These are phyloP conservation scores for Coprinellus micaceus DNA, from an alignment of 768 basidiomycete genomes.

Conservation along the genomic window DNA sequence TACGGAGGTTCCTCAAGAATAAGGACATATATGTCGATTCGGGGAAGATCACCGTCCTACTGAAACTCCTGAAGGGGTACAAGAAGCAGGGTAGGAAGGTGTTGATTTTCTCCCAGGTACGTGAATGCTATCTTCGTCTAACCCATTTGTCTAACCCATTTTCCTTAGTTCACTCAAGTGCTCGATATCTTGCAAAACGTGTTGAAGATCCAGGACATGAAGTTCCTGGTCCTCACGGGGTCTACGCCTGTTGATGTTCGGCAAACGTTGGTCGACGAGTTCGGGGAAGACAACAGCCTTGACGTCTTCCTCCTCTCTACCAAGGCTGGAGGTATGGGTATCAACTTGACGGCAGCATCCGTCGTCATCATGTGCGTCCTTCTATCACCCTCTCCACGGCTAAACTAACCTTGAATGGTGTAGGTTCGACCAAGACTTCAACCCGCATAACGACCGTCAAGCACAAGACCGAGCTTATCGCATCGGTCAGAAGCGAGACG, in stretches of 20 bases:
- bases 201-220: slow-evolving; percentile 65
- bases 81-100: slow-evolving; percentile 69
- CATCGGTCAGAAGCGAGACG: slow-evolving; percentile 91
- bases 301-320: slow-evolving; percentile 88
- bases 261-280: slow-evolving; percentile 92
- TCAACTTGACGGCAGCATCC: slow-evolving; percentile 93
- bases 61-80: slow-evolving; percentile 69
- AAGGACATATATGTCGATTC: slow-evolving; percentile 78
- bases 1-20: slow-evolving; percentile 69
- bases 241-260: slow-evolving; percentile 91
- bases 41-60: slow-evolving; percentile 78
- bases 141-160: background rate
- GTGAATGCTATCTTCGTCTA: slow-evolving; percentile 12
- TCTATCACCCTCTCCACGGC: background rate
- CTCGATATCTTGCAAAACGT: slow-evolving; percentile 89
- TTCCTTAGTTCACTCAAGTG: slow-evolving; percentile 83
- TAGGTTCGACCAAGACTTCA: slow-evolving; percentile 98
- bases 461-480: slow-evolving; percentile 97
- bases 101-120: slow-evolving; percentile 91
- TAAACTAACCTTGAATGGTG: background rate
- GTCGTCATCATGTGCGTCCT: slow-evolving; percentile 82
- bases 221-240: slow-evolving; percentile 84
- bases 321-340: slow-evolving; percentile 93
- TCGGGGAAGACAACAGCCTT: slow-evolving; percentile 84
- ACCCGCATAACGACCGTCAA: slow-evolving; percentile 95